Evolutionary conservation across 352 stramenopile species (phyloP), one percentile per base, ranked within the genome.

Genomic region (Thalassiosira hispida): DNA sequence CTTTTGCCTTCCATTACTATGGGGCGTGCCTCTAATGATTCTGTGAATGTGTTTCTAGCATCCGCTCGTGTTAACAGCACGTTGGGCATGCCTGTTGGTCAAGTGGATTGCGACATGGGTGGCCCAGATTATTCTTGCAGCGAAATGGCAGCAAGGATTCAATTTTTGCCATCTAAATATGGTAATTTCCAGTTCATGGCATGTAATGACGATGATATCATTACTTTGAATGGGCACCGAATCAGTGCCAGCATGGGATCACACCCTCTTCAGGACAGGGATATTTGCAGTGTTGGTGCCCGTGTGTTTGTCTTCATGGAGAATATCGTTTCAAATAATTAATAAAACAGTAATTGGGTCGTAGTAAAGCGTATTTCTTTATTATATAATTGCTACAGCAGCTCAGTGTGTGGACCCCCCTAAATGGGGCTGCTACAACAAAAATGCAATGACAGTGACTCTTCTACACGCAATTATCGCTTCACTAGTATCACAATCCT

Each of bases 221-320:
- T 94, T 2, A 94, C 89, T 20, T 71, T 93, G 61, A 94, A 94
- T 77, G 89, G 89, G 2, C 23, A 79, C 60, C 46, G 79, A n/a
- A 84, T 94, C 12, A 84, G 63, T 35, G 35, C 77, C 20, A 80
- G 67, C 18, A 87, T 82, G 67, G 89, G 89, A n/a, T 75, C 69
- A 22, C 84, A 90, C 47, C 83, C 86, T 63, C 60, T 94, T 16
- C 70, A 66, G 31, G 81, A 91, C 46, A 80, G 85, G 61, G 89
- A 94, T 74, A 70, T 94, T 57, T 91, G 83, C 53, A 88, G 84
- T 9, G 81, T 93, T 27, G 89, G 89, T 20, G 64, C 83, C 51
- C 66, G 89, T 33, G 89, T 93, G 0, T 93, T 94, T 56, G 63
- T 90, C 1, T 91, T 94, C 69, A 55, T 94, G 57, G 25, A 81